Conservation (phyloP, 805 yeast species). For the Alloascoidea hylecoeti region DNA sequence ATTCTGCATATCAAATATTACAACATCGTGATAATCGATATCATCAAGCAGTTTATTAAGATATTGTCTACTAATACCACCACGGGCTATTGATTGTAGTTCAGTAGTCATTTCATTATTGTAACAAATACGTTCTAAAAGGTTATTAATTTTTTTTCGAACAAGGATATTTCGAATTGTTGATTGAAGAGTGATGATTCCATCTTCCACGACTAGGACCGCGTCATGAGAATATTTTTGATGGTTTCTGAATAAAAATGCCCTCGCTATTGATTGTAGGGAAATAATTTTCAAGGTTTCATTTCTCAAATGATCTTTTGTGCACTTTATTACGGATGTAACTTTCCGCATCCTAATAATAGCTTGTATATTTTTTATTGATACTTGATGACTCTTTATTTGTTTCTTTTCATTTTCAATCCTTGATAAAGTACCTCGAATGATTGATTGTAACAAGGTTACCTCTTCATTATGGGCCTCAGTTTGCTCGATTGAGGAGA, state of each 20-base stretch:
- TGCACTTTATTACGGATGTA: too few species aligned
- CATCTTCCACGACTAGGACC: slow-evolving; percentile 22
- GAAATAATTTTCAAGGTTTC: too few species aligned
- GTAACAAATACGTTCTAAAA: too few species aligned
- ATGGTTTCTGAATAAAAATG: too few species aligned
- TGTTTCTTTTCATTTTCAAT: slow-evolving; percentile 46
- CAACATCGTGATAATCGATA: slow-evolving; percentile 7
- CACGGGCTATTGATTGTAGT: slow-evolving; percentile 47
- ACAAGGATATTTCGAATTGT: slow-evolving; percentile 30
- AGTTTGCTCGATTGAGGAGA: slow-evolving; percentile 6
- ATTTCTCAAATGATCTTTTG: too few species aligned
- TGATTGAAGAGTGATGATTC: slow-evolving; percentile 37
- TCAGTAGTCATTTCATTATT: slow-evolving; percentile 9
- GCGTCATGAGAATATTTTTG: too few species aligned
- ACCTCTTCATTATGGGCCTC: slow-evolving; percentile 15
- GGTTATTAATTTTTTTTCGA: slow-evolving; percentile 21
- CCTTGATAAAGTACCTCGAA: slow-evolving; percentile 52
- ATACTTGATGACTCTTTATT: too few species aligned
- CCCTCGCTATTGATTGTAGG: too few species aligned
- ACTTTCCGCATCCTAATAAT: too few species aligned
- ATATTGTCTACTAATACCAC: slow-evolving; percentile 16
- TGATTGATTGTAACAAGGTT: slow-evolving; percentile 35
- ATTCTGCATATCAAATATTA: not conserved
- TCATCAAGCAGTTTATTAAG: slow-evolving; percentile 9
- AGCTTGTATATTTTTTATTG: too few species aligned